Evolutionary conservation across 257 asterid species (phyloP), one percentile per base, ranked within the genome.

Genomic region (Solanum appendiculatum): DNA sequence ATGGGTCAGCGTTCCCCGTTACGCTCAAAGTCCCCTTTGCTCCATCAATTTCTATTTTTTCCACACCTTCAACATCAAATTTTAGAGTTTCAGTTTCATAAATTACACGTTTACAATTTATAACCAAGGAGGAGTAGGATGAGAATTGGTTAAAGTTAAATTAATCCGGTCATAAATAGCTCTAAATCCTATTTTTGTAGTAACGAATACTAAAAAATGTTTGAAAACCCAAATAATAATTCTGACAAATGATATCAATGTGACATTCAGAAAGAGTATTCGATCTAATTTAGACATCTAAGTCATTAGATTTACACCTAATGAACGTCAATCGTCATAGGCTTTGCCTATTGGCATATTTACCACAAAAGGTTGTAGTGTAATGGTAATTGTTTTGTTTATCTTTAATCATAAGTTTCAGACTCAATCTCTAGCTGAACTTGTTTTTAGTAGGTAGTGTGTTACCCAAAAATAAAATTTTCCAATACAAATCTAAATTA

Each of bases 1-100:
- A 92, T 13, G 95, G 95, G 70, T 93, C 95, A 77, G 94, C 93
- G 39, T 91, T 88, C 5, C 95, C 95, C 12, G 93, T 92, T 58
- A 93, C 92, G 13, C 88, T 92, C 69, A 93, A 31, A 3, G 86
- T 88, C 21, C 92, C 94, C 88, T 92, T 93, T 54, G 87, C 89
- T 16, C 88, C 93, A 85, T 92, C 95, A 2, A 92, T 56, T 91
- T 92, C 95, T 46, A 93, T 87, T 87, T 91, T 93, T 54, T 93
- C 94, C 18, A 93, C 90, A n/a, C 95, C 95, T 91, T 48, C 80
- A 77, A 36, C 12, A 16, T 3, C 42, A 46, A 48, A 29, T 80
- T 18, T 13, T 48, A 48, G 15, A 9, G 11, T 46, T 80, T 48
- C 66, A 80, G 15, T 16, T 80, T 44, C 31, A 29, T 18, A 31